A percentile compares a stretch with the other conserved stretches of the same genome.
These are phyloP conservation scores for Fusarium chuoi DNA, from an alignment of 2,329 filamentous ascomycete genomes.

Conservation along the genomic window DNA sequence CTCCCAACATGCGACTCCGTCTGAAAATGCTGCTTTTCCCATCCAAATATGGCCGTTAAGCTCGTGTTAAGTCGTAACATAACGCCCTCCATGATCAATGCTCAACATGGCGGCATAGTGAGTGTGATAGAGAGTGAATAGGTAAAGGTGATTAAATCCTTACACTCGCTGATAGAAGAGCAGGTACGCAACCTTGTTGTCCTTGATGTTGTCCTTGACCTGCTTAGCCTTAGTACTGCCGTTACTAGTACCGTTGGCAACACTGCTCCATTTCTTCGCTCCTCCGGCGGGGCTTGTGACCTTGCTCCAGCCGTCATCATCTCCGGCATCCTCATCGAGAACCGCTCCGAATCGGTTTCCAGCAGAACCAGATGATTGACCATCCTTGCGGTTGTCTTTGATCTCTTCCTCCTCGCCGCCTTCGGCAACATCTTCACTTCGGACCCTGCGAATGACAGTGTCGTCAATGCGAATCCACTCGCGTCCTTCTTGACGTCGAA, in stretches of 20 bases:
- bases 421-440: conserved; percentile 89
- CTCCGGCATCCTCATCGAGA: conserved; percentile 73
- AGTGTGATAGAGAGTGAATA: conserved; percentile 24
- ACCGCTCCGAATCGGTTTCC: conserved; percentile 80
- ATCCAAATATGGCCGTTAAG: conserved; percentile 44
- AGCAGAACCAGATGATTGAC: conserved; percentile 50
- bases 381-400: conserved; percentile 61
- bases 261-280: conserved; percentile 76
- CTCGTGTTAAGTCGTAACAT: conserved; percentile 38
- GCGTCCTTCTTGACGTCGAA: conserved; percentile 90
- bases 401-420: conserved; percentile 81
- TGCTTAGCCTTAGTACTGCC: conserved; percentile 66
- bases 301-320: conserved; percentile 85
- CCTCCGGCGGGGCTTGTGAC: conserved; percentile 70
- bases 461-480: conserved; percentile 98
- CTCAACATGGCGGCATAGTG: conserved; percentile 28
- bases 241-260: conserved; percentile 72
- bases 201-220: conserved; percentile 75
- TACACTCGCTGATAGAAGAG: conserved; percentile 89
- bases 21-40: conserved; percentile 39
- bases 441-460: conserved; percentile 85
- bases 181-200: conserved; percentile 97
- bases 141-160: conserved; percentile 12
- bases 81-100: conserved; percentile 30
- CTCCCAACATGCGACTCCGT: conserved; percentile 40